Evolutionary conservation across 106 monocot genomes (phyloP).

Genomic region (Apostasia ramifera): DNA sequence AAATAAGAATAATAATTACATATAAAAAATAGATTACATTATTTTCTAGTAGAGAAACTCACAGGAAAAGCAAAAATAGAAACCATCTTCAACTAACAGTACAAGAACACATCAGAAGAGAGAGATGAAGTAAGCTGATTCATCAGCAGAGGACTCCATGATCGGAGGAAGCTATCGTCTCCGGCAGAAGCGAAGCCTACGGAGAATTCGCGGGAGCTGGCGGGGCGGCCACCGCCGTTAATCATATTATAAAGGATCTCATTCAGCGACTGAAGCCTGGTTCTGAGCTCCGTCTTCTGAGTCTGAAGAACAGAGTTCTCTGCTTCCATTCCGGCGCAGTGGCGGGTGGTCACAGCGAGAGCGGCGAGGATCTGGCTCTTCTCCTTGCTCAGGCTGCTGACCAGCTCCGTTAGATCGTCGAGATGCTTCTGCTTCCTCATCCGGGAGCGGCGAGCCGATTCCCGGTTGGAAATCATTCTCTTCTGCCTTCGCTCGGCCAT

Average conservation of each 20-base stretch:
- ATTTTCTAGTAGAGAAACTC: too few species aligned
- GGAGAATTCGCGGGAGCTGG: background rate
- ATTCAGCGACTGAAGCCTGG: slow-evolving; percentile 30
- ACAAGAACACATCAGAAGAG: slow-evolving; percentile 29
- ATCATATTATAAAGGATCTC: slow-evolving; percentile 29
- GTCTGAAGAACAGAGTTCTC: slow-evolving; percentile 42
- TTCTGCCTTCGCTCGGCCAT: slow-evolving; percentile 38
- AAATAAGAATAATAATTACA: too few species aligned
- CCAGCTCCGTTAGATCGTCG: slow-evolving; percentile 41
- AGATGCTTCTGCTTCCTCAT: slow-evolving; percentile 59
- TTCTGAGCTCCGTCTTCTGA: slow-evolving; percentile 30
- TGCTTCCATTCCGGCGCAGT: slow-evolving; percentile 24
- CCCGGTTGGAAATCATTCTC: slow-evolving; percentile 56
- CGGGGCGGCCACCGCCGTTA: background rate
- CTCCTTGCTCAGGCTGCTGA: slow-evolving; percentile 26
- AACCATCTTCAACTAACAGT: slow-evolving; percentile 11
- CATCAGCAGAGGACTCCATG: slow-evolving; percentile 18
- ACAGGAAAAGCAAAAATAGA: too few species aligned
- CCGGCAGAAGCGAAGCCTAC: background rate
- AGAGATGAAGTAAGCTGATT: slow-evolving; percentile 39
- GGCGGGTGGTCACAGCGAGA: slow-evolving; percentile 19
- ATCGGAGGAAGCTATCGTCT: slow-evolving; percentile 2
- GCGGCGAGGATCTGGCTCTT: slow-evolving; percentile 20
- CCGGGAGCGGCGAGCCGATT: slow-evolving; percentile 53
- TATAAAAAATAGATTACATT: too few species aligned